Evolutionary conservation across 495 filamentous ascomycete genomes (phyloP).

Genomic region (Lophiotrema nucula): DNA sequence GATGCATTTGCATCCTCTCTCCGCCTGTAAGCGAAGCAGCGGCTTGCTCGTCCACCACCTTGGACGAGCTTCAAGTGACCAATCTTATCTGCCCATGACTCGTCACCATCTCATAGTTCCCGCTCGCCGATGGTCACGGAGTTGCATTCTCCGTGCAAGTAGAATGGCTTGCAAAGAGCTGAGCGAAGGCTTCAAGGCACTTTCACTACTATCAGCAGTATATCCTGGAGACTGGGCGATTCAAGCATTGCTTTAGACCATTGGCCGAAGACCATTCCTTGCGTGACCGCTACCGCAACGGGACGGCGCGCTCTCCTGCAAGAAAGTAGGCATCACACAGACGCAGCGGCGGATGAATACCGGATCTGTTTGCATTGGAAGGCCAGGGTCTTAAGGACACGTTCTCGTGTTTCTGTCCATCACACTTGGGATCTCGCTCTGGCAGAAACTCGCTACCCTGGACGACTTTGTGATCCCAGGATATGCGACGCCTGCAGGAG

Average conservation of each 20-base stretch:
- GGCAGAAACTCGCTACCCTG: neutral
- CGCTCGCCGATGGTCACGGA: no score
- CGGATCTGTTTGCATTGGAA: neutral
- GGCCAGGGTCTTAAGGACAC: neutral
- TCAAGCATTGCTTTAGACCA: no score
- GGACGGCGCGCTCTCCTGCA: conserved; percentile 10
- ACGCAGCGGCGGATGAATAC: neutral
- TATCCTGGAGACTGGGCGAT: no score
- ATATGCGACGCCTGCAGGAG: conserved; percentile 15
- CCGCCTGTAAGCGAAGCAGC: conserved; percentile 20
- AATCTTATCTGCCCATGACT: neutral
- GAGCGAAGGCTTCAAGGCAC: no score
- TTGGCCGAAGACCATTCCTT: neutral
- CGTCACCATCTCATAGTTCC: no score
- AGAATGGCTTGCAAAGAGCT: no score
- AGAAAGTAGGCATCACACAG: conserved; percentile 7
- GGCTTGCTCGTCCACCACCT: neutral
- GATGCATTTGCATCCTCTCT: conserved; percentile 16
- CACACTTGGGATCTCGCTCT: neutral
- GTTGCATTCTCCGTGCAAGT: no score
- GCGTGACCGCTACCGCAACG: neutral
- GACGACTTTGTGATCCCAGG: neutral
- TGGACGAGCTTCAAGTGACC: conserved; percentile 6
- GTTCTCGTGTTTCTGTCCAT: conserved; percentile 1
- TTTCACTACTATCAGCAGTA: no score